Evolutionary conservation across 106 monocot genomes (phyloP).

Genomic region (Vanilla planifolia): DNA sequence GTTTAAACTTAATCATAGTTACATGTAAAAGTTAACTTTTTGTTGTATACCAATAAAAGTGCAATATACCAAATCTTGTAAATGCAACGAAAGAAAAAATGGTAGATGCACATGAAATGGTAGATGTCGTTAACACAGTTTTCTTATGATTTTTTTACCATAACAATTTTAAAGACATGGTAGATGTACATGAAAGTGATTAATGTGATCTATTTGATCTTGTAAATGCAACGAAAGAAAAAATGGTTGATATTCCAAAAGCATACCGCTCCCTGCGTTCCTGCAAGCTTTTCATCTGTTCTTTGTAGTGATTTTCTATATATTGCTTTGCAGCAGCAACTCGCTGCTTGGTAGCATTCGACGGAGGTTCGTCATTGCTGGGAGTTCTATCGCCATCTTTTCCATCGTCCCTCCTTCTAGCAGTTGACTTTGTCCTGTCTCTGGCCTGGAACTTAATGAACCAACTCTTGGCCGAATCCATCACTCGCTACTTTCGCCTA

Average conservation of each 20-base stretch:
- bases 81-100: not conserved
- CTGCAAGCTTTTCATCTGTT: constrained; percentile 34
- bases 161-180: too few relatives aligned
- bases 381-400: constrained; percentile 5
- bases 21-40: too few relatives aligned
- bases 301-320: constrained; percentile 49
- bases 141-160: too few relatives aligned
- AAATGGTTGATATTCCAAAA: not conserved
- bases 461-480: constrained; percentile 27
- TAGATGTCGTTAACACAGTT: too few relatives aligned
- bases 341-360: constrained; percentile 32
- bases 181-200: too few relatives aligned
- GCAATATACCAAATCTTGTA: not conserved
- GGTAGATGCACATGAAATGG: too few relatives aligned
- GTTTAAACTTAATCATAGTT: too few relatives aligned
- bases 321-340: constrained; percentile 56
- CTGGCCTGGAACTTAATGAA: constrained; percentile 12
- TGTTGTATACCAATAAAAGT: too few relatives aligned
- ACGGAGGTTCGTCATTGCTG: constrained; percentile 21
- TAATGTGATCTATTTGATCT: not conserved
- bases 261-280: constrained; percentile 42
- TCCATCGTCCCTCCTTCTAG: constrained; percentile 13
- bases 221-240: not conserved
- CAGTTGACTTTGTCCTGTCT: constrained; percentile 8
- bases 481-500: not conserved